These are phyloP conservation scores for Agastache rugosa DNA, from an alignment of 257 asterid species.

Conservation along the genomic window DNA sequence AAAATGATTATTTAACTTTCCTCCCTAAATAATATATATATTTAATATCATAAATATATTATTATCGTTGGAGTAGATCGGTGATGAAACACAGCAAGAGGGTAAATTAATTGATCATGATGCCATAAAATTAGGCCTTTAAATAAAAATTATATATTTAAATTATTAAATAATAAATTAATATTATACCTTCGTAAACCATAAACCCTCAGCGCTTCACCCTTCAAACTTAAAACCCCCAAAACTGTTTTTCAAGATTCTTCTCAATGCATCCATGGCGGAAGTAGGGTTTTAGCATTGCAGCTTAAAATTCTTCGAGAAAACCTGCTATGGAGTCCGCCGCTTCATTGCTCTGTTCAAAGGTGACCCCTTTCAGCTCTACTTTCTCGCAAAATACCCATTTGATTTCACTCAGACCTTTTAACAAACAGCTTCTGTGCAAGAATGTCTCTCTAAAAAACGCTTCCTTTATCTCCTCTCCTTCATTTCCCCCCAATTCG, in stretches of 20 bases:
- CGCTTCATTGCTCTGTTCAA: slow-evolving; percentile 53
- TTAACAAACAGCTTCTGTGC: slow-evolving; percentile 56
- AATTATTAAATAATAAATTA: too few species aligned
- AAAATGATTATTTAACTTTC: too few species aligned
- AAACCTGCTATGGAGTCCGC: slow-evolving; percentile 55
- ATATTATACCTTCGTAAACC: too few species aligned
- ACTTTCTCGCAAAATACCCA: slow-evolving; percentile 21
- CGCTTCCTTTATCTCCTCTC: slow-evolving; percentile 30
- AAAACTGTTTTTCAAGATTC: neutral
- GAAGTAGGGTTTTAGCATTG: slow-evolving; percentile 31
- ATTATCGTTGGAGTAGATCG: too few species aligned
- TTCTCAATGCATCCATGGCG: slow-evolving; percentile 30
- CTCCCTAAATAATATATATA: too few species aligned
- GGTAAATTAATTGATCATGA: too few species aligned
- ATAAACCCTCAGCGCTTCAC: too few species aligned
- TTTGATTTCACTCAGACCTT: slow-evolving; percentile 54
- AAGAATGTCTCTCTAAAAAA: slow-evolving; percentile 34
- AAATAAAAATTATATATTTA: too few species aligned
- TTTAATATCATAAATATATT: too few species aligned
- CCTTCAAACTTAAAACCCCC: neutral
- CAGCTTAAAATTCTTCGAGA: slow-evolving; percentile 13
- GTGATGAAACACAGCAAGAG: too few species aligned
- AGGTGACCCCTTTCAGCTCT: slow-evolving; percentile 53
- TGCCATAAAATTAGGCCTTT: too few species aligned
- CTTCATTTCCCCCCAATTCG: slow-evolving; percentile 2